phyloP scores from a whole-genome alignment of 148 eudicot species.

The Talinum fruticosum region DNA sequence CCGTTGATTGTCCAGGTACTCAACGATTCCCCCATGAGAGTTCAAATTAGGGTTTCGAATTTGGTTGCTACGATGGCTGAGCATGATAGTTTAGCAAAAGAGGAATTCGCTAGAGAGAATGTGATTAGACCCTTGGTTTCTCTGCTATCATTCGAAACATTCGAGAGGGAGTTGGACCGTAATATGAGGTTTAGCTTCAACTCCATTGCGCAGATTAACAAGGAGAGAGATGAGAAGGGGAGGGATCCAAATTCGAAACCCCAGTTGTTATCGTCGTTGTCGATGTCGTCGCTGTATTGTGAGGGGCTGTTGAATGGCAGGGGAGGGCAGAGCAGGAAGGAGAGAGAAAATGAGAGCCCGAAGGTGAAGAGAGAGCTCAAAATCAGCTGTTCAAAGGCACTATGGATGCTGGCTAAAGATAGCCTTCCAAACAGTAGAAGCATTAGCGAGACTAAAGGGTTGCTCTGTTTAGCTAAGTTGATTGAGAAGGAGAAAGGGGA shows the following conservation, averaged over 20 bases:
- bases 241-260: slow-evolving; percentile 10
- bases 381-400: slow-evolving; percentile 54
- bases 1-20: slow-evolving; percentile 50
- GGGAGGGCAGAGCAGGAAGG: slow-evolving; percentile 47
- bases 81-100: slow-evolving; percentile 39
- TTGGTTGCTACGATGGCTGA: slow-evolving; percentile 70
- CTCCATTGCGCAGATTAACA: slow-evolving; percentile 50
- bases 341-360: slow-evolving; percentile 57
- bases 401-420: slow-evolving; percentile 69
- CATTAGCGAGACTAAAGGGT: slow-evolving; percentile 80
- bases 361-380: slow-evolving; percentile 61
- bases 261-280: slow-evolving; percentile 21
- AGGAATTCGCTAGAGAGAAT: slow-evolving; percentile 76
- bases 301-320: slow-evolving; percentile 41
- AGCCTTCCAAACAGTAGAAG: slow-evolving; percentile 55
- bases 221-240: slow-evolving; percentile 35
- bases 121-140: slow-evolving; percentile 66
- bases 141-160: slow-evolving; percentile 51
- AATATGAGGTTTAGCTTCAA: slow-evolving; percentile 50
- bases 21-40: slow-evolving; percentile 51
- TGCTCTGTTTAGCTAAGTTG: slow-evolving; percentile 75
- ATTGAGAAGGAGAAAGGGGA: slow-evolving; percentile 59
- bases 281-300: slow-evolving; percentile 34
- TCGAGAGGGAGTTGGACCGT: slow-evolving; percentile 32
- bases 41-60: slow-evolving; percentile 50